phyloP scores from a whole-genome alignment of 2,329 filamentous ascomycete genomes.

The Colletotrichum sp. region DNA sequence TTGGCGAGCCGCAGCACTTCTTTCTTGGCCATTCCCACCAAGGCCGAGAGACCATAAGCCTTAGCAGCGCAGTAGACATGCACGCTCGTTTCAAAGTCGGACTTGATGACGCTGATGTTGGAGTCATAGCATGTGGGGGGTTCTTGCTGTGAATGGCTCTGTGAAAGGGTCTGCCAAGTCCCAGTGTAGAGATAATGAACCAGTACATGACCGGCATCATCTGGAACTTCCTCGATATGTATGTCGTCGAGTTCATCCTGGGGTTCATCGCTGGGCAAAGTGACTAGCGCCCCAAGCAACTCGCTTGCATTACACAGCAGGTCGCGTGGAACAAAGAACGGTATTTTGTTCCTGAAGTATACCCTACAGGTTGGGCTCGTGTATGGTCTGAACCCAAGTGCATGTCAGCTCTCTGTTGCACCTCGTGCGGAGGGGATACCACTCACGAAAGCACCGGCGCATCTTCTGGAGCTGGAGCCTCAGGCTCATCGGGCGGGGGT shows the following conservation, averaged over 20 bases:
- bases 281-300: not conserved
- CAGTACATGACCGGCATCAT: not conserved
- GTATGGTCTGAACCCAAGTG: not conserved
- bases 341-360: not conserved
- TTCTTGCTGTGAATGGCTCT: not conserved
- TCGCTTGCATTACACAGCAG: not conserved
- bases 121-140: not conserved
- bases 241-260: not conserved
- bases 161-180: not conserved
- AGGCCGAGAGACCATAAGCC: not conserved
- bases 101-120: not conserved
- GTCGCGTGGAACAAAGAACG: not conserved
- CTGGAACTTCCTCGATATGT: not conserved
- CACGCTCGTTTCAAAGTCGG: not conserved
- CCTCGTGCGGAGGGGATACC: not conserved
- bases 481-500: no score
- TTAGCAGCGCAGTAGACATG: not conserved
- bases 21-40: not conserved
- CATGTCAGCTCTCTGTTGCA: not conserved
- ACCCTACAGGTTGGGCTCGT: not conserved
- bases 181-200: conserved; percentile 8
- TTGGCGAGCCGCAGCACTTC: not conserved
- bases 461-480: not conserved
- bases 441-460: not conserved
- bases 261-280: not conserved